Base-by-base conservation (phyloP, 768 basidiomycete species). In the Russula abietina region DNA sequence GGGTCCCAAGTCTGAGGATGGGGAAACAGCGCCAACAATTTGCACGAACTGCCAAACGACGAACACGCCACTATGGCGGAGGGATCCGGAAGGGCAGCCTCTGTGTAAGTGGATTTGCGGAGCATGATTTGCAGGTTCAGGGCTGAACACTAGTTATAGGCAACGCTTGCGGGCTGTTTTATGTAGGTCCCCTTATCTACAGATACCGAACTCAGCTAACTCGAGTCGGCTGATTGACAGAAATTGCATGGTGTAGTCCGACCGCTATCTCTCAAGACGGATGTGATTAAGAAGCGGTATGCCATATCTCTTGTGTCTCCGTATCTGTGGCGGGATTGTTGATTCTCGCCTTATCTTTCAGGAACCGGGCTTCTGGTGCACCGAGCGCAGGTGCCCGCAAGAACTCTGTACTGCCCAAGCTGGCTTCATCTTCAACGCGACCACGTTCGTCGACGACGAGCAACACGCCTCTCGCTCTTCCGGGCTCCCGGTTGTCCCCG, bases 41-140 rank as follows among this genome's bases (percentile, higher is more conserved):
- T 98, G 95, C 73, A 93, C 91, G 7, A 98, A 98, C 71, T 98
- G 95, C 74, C 87, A 91, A 69, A 98, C 95, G 59, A 95, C 91
- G 14, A 97, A 93, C 71, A 98, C 95, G 43, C 93, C 93, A 10
- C 76, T 96, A 51, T 96, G 93, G 93, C 81, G 93, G 73, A 78
- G 93, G 65, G 92, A 96, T 76, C 91, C 93, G 0, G 93, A 95
- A 69, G 93, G 93, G 22, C 91, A 94, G 70, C 93, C 93, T 36
- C 76, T 96, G 57, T 96, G 93, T 88, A 75, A 78, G 85, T 81
- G 32, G 41, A 3, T 41, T 55, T 30, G 19, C 22, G 38, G 26
- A 55, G 48, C 45, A 53, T 64, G 10, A 36, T 61, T 65, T 67
- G 50, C 50, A 65, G 69, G 57, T 60, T 46, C 67, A 12, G 57